Percentiles rank a stretch among this genome's conserved stretches.
Conservation (phyloP, 139 green algal species). For the Eudorina sp. region DNA sequence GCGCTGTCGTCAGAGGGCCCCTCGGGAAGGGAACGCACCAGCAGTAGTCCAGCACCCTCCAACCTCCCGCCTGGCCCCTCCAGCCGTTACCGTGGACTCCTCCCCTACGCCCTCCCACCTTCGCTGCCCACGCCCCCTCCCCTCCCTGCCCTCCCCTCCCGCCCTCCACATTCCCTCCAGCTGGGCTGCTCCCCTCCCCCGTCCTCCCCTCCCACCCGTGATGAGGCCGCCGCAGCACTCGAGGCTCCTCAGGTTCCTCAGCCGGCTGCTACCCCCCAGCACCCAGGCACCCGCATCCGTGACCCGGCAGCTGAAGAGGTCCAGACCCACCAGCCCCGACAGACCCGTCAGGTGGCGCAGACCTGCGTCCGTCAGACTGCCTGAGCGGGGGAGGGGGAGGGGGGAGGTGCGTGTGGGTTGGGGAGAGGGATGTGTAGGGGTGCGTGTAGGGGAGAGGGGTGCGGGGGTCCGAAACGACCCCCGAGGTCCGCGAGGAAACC, state of each 20-base stretch:
- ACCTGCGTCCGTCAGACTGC: constrained; percentile 27
- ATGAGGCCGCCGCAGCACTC: constrained; percentile 47
- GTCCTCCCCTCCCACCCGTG: neutral
- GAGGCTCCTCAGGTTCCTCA: constrained; percentile 30
- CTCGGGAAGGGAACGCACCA: neutral
- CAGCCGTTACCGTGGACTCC: too few relatives aligned
- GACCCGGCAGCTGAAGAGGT: constrained; percentile 43
- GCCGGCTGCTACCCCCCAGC: neutral
- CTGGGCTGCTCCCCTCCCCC: neutral
- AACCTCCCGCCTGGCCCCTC: too few relatives aligned
- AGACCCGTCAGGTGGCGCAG: constrained; percentile 23
- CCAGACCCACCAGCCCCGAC: constrained; percentile 2
- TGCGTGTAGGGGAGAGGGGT: too few relatives aligned
- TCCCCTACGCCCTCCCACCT: too few relatives aligned
- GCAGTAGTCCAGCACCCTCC: neutral
- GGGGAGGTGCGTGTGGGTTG: neutral
- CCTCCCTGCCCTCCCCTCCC: neutral
- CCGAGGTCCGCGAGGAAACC: too few relatives aligned
- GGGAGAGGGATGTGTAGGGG: neutral
- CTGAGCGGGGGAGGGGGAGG: neutral
- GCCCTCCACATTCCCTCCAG: neutral
- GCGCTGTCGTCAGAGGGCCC: too few relatives aligned
- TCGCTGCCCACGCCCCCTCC: neutral
- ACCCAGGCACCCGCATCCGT: constrained; percentile 19
- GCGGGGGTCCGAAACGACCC: too few relatives aligned